Percentiles rank a stretch among this genome's conserved stretches.
phyloP scores from a whole-genome alignment of 257 asterid species.

The Leonotis leonurus region DNA sequence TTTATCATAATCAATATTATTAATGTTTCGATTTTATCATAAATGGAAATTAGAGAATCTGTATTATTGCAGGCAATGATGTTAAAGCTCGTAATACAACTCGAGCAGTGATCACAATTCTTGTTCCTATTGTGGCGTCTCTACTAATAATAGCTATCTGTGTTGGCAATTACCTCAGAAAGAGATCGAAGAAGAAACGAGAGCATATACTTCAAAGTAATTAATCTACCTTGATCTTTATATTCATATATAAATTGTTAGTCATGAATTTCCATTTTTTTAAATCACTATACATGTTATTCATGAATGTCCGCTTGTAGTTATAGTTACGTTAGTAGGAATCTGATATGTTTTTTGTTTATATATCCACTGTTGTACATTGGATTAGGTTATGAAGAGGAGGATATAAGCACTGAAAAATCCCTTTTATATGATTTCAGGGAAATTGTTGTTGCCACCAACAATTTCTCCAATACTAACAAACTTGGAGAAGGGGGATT shows the following conservation, averaged over 20 bases:
- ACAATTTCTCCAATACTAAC: slow-evolving; percentile 14
- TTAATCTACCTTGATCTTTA: too few species aligned
- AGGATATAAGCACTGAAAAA: background rate
- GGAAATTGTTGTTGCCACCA: slow-evolving; percentile 19
- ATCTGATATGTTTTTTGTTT: too few species aligned
- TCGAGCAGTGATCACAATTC: background rate
- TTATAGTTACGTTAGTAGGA: too few species aligned
- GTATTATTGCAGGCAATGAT: slow-evolving; percentile 1
- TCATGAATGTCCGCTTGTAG: too few species aligned
- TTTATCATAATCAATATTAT: too few species aligned
- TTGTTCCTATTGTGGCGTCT: background rate
- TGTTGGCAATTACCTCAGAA: background rate
- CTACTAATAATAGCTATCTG: background rate
- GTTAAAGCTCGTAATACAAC: background rate
- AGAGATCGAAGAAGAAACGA: background rate
- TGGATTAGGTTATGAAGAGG: too few species aligned
- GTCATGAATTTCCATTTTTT: too few species aligned
- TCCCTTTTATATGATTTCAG: slow-evolving; percentile 12
- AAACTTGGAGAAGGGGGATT: slow-evolving; percentile 36
- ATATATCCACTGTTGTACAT: too few species aligned
- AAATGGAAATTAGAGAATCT: too few species aligned
- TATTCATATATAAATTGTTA: too few species aligned
- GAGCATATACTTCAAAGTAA: background rate
- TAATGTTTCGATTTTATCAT: too few species aligned
- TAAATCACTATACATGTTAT: too few species aligned